Conservation (phyloP, 495 filamentous ascomycete genomes). For the Penicillium mononematosum region DNA sequence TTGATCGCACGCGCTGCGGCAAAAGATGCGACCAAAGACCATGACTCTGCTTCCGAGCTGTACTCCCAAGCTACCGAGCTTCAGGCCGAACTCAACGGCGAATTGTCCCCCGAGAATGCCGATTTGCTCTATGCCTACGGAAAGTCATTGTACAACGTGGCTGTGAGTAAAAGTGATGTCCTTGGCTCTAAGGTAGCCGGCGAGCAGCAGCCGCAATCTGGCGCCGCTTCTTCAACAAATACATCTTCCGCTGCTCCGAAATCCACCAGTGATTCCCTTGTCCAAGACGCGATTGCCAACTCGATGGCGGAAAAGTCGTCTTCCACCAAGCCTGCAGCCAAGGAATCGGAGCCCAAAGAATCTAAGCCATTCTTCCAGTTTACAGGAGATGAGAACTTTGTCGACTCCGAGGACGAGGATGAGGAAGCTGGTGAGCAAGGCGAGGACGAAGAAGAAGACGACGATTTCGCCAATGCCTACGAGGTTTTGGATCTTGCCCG, state of each 20-base stretch:
- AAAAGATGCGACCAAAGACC: slow-evolving; percentile 82
- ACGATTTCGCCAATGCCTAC: slow-evolving; percentile 87
- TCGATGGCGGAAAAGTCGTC: slow-evolving; percentile 34
- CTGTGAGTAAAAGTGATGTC: slow-evolving; percentile 90
- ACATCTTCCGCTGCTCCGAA: slow-evolving; percentile 18
- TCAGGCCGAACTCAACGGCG: slow-evolving; percentile 88
- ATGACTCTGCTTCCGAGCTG: slow-evolving; percentile 75
- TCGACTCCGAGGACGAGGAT: slow-evolving; percentile 70
- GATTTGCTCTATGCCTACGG: slow-evolving; percentile 93
- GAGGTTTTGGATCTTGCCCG: slow-evolving; percentile 90
- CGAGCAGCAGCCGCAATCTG: slow-evolving; percentile 49
- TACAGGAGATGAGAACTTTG: slow-evolving; percentile 90
- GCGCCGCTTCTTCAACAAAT: slow-evolving; percentile 22
- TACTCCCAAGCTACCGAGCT: slow-evolving; percentile 87
- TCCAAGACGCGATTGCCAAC: slow-evolving; percentile 31
- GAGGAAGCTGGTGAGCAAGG: slow-evolving; percentile 45
- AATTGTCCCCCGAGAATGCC: slow-evolving; percentile 83
- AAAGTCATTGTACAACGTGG: slow-evolving; percentile 86
- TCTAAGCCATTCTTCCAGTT: slow-evolving; percentile 83
- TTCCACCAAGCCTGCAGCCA: slow-evolving; percentile 37
- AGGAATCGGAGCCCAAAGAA: slow-evolving; percentile 40
- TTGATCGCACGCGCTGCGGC: slow-evolving; percentile 60
- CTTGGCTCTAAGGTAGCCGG: slow-evolving; percentile 76
- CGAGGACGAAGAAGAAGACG: slow-evolving; percentile 72
- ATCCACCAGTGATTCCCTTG: slow-evolving; percentile 21